Evolutionary conservation across 495 filamentous ascomycete genomes (phyloP).

Genomic region (Poronia punctata): DNA sequence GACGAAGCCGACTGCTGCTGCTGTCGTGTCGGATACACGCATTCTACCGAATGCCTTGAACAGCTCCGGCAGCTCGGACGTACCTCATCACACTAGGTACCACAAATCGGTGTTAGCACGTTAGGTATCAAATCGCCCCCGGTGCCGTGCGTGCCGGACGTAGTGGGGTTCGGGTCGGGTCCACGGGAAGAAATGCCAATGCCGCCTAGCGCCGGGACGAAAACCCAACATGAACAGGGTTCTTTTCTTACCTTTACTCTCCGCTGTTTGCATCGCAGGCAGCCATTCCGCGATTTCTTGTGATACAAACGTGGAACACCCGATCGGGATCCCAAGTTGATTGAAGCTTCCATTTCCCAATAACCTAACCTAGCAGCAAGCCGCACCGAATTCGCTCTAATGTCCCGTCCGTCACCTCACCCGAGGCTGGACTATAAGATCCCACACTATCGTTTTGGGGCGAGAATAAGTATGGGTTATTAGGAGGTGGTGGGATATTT

Average conservation of each 20-base stretch:
- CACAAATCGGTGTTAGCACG: slow-evolving; percentile 15
- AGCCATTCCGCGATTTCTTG: slow-evolving; percentile 30
- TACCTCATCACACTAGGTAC: slow-evolving; percentile 37
- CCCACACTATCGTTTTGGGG: too few relatives aligned
- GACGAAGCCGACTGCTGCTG: not conserved
- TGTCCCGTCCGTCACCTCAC: too few relatives aligned
- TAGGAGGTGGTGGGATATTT: too few relatives aligned
- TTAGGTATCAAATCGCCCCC: not conserved
- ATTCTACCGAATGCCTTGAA: slow-evolving; percentile 31
- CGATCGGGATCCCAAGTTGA: slow-evolving; percentile 14
- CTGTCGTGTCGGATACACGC: slow-evolving; percentile 22
- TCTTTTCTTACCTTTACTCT: slow-evolving; percentile 29
- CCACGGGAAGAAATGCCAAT: too few relatives aligned
- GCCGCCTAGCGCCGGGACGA: too few relatives aligned
- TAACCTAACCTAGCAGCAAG: too few relatives aligned
- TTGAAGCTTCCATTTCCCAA: slow-evolving; percentile 8
- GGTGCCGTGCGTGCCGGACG: not conserved
- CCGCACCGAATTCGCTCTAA: too few relatives aligned
- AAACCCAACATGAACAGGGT: too few relatives aligned
- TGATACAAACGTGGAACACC: slow-evolving; percentile 27
- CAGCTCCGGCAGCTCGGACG: slow-evolving; percentile 32
- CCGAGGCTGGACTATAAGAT: too few relatives aligned
- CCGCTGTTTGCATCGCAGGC: slow-evolving; percentile 29
- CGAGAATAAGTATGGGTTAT: too few relatives aligned
- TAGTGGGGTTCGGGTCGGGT: too few relatives aligned